phyloP scores from a whole-genome alignment of 2,329 filamentous ascomycete genomes.

The Stemphylium beticola region DNA sequence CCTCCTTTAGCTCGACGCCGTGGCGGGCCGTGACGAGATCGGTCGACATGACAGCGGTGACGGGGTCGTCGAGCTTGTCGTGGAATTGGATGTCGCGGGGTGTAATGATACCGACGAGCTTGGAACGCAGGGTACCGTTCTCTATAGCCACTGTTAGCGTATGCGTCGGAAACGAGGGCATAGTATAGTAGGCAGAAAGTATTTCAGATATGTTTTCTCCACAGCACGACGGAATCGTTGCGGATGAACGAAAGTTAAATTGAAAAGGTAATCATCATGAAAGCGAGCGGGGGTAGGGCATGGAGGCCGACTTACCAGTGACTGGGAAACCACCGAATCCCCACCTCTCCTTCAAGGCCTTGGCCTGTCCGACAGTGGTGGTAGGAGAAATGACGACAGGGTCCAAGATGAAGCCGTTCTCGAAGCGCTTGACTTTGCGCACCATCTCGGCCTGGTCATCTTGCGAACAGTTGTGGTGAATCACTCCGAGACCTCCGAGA shows the following conservation, averaged over 20 bases:
- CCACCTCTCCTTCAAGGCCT: constrained; percentile 94
- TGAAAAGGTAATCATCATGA: constrained; percentile 77
- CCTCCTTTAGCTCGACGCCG: constrained; percentile 83
- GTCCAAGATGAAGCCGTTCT: constrained; percentile 98
- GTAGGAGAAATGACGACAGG: constrained; percentile 87
- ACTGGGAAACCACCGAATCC: constrained; percentile 98
- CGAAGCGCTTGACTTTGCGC: constrained; percentile 97
- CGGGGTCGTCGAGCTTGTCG: constrained; percentile 71
- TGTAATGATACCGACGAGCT: constrained; percentile 96
- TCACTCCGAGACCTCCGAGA: constrained; percentile 87
- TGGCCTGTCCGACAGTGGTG: constrained; percentile 90
- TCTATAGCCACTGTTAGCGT: constrained; percentile 63
- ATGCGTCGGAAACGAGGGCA: constrained; percentile 4
- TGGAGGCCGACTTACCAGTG: constrained; percentile 74
- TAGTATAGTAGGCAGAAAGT: constrained; percentile 9
- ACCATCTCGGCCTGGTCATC: constrained; percentile 99
- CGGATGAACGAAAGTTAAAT: constrained; percentile 99
- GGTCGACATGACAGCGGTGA: constrained; percentile 92
- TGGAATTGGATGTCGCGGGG: constrained; percentile 99
- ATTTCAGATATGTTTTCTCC: constrained; percentile 68
- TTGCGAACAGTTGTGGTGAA: constrained; percentile 99
- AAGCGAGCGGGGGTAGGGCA: constrained; percentile 36
- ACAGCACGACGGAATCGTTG: constrained; percentile 87
- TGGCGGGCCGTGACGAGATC: constrained; percentile 87
- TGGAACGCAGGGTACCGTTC: constrained; percentile 89